phyloP scores from a whole-genome alignment of 2,329 filamentous ascomycete genomes.

The Periglandula ipomoeae region DNA sequence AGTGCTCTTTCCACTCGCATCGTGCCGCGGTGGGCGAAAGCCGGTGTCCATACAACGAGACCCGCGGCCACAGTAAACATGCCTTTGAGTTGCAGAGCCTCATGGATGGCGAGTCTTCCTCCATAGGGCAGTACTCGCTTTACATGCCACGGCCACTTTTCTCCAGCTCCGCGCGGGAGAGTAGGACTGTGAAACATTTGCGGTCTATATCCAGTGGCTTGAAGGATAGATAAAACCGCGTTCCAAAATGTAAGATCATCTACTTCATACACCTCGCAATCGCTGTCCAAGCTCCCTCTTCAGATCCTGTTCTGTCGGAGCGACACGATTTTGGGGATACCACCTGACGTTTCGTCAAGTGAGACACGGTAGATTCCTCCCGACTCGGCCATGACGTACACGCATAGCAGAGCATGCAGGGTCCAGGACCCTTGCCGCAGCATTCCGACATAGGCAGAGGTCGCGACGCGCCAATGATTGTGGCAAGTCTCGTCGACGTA shows the following conservation, averaged over 20 bases:
- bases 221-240: background rate
- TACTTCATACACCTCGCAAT: too few relatives aligned
- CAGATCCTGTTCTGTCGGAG: too few relatives aligned
- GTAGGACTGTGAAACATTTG: slow-evolving; percentile 22
- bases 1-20: slow-evolving; percentile 53
- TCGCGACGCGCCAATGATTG: too few relatives aligned
- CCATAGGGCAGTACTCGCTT: slow-evolving; percentile 2
- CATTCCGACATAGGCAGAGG: too few relatives aligned
- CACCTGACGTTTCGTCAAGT: too few relatives aligned
- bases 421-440: too few relatives aligned
- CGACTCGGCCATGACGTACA: background rate
- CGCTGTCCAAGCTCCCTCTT: too few relatives aligned
- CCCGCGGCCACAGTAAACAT: slow-evolving; percentile 9
- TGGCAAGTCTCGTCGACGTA: too few relatives aligned
- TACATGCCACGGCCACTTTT: slow-evolving; percentile 19
- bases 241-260: background rate
- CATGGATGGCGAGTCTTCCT: background rate
- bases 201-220: slow-evolving; percentile 19
- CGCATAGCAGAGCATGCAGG: too few relatives aligned
- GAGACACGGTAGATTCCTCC: background rate
- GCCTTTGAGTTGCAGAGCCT: background rate
- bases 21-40: slow-evolving; percentile 44
- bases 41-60: slow-evolving; percentile 37
- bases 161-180: slow-evolving; percentile 18
- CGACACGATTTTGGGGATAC: too few relatives aligned